Conservation (phyloP, 495 filamentous ascomycete species). For the Trichoderma reesei region DNA sequence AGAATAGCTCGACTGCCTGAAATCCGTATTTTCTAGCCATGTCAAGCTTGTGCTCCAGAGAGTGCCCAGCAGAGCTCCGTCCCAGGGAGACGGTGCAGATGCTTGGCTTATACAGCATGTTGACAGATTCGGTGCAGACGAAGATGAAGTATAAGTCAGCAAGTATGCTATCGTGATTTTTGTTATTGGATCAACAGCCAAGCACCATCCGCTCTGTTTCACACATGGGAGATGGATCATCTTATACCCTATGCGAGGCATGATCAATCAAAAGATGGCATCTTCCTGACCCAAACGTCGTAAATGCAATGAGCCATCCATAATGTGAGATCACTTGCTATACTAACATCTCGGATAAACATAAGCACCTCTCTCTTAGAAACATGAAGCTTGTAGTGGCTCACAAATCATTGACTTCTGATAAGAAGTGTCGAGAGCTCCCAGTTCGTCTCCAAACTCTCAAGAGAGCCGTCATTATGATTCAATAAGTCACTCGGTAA, state of each 20-base stretch:
- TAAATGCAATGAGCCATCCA: neutral
- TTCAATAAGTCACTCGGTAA: neutral
- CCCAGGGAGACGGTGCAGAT: conserved; percentile 70
- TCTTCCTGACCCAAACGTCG: neutral
- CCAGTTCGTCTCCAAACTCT: no score
- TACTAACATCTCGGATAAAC: neutral
- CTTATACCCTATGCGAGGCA: no score
- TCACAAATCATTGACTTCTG: neutral
- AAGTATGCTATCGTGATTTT: neutral
- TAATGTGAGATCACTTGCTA: neutral
- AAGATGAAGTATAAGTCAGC: neutral
- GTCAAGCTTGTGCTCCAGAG: conserved; percentile 54
- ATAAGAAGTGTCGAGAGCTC: neutral
- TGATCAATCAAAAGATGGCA: no score
- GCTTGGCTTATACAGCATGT: conserved; percentile 1
- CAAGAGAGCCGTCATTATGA: neutral
- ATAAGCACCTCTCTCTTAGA: neutral
- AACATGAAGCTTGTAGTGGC: neutral
- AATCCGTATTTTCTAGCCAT: conserved; percentile 56
- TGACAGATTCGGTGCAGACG: neutral
- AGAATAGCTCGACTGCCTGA: conserved; percentile 67
- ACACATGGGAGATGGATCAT: no score
- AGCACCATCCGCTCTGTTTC: no score
- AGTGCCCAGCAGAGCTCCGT: conserved; percentile 44
- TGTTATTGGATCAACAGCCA: no score